Conservation (phyloP, 768 basidiomycete genomes). For the Rhodocollybia butyracea region DNA sequence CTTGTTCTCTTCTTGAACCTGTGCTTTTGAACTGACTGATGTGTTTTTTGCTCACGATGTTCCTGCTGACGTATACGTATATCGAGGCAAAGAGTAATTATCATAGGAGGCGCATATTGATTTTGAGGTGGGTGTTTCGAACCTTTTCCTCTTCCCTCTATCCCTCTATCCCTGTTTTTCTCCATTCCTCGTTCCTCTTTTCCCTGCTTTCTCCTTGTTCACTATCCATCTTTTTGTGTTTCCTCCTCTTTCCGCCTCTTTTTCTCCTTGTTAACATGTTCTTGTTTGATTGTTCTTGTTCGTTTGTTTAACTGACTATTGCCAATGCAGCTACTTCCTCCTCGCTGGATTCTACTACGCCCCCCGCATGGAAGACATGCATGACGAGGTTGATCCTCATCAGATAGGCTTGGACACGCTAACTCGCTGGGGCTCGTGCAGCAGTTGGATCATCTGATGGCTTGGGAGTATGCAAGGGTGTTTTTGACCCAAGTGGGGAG, state of each 20-base stretch:
- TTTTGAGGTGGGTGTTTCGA: slow-evolving; percentile 80
- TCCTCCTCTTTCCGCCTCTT: too few species aligned
- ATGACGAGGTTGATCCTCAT: slow-evolving; percentile 30
- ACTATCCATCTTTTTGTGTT: too few species aligned
- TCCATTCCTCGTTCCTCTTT: slow-evolving; percentile 66
- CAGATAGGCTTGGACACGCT: slow-evolving; percentile 1
- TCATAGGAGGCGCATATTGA: slow-evolving; percentile 93
- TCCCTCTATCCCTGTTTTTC: background rate
- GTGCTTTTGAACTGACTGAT: too few species aligned
- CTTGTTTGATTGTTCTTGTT: too few species aligned
- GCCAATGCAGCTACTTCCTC: slow-evolving; percentile 71
- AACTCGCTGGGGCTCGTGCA: slow-evolving; percentile 12
- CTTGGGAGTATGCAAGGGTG: too few species aligned
- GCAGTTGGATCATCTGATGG: too few species aligned
- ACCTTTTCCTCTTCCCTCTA: too few species aligned
- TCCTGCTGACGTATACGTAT: slow-evolving; percentile 96
- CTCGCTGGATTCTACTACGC: slow-evolving; percentile 91
- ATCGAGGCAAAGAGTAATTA: slow-evolving; percentile 98
- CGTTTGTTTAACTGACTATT: slow-evolving; percentile 6
- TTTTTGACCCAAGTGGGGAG: too few species aligned
- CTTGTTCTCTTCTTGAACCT: slow-evolving; percentile 15
- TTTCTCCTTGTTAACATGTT: too few species aligned
- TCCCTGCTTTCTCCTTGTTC: too few species aligned
- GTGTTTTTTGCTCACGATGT: slow-evolving; percentile 96
- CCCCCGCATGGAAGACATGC: slow-evolving; percentile 43